Conservation (phyloP, 768 basidiomycete species). For the Phaeotremella skinneri region DNA sequence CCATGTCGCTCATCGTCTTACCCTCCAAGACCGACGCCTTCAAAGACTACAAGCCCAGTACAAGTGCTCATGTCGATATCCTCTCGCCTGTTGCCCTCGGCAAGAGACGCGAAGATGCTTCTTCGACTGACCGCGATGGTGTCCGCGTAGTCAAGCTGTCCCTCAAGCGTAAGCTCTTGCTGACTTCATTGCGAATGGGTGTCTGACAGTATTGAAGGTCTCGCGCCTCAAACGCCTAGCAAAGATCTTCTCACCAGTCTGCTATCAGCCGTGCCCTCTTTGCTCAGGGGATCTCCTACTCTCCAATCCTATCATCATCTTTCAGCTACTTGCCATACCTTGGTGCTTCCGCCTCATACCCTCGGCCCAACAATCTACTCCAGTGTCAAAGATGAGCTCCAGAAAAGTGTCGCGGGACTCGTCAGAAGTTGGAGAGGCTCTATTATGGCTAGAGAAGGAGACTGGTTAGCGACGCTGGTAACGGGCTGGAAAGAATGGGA, state of each 20-base stretch:
- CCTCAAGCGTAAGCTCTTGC: constrained; percentile 11
- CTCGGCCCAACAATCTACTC: constrained; percentile 36
- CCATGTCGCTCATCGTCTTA: constrained; percentile 13
- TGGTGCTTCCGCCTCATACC: constrained; percentile 32
- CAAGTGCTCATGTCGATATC: constrained; percentile 37
- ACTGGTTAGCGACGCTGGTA: constrained; percentile 25
- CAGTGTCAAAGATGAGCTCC: constrained; percentile 30
- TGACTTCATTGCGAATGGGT: neutral
- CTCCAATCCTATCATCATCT: constrained; percentile 30
- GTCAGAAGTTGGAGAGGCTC: constrained; percentile 34
- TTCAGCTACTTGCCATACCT: constrained; percentile 26
- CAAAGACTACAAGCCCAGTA: constrained; percentile 31
- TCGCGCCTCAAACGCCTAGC: neutral
- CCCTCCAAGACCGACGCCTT: constrained; percentile 24
- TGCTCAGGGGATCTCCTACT: constrained; percentile 29
- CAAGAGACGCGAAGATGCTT: constrained; percentile 12
- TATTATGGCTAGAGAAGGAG: constrained; percentile 31
- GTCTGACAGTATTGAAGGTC: neutral
- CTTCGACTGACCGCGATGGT: constrained; percentile 12
- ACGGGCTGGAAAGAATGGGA: constrained; percentile 35
- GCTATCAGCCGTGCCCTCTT: constrained; percentile 17
- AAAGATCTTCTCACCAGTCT: constrained; percentile 21
- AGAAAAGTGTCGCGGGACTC: constrained; percentile 20
- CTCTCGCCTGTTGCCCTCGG: constrained; percentile 16
- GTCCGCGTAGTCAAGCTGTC: constrained; percentile 20